phyloP scores from a whole-genome alignment of 2,329 filamentous ascomycete species.

The Cephalotrichum gorgonifer region DNA sequence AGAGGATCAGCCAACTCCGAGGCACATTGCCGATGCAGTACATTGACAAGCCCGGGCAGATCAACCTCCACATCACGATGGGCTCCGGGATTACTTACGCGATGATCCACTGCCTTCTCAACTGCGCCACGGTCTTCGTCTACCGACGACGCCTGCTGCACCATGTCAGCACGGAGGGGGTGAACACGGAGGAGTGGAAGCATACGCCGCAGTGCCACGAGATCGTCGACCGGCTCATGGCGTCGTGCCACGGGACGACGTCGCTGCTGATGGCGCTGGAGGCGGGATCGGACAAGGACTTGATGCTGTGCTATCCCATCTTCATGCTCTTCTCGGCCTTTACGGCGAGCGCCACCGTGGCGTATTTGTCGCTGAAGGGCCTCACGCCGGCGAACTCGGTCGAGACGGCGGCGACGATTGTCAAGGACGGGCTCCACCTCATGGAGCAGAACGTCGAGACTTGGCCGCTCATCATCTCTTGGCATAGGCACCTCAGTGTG shows the following conservation, averaged over 20 bases:
- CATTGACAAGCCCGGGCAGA: conserved; percentile 49
- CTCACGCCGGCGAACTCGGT: conserved; percentile 44
- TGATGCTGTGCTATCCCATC: conserved; percentile 49
- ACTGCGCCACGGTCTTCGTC: conserved; percentile 51
- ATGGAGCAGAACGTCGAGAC: conserved; percentile 49
- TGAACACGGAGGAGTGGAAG: conserved; percentile 44
- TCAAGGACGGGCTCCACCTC: conserved; percentile 47
- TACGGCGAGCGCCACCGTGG: conserved; percentile 49
- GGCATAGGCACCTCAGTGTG: conserved; percentile 49
- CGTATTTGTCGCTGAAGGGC: conserved; percentile 52
- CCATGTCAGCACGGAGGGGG: conserved; percentile 40
- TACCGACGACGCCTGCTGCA: conserved; percentile 50
- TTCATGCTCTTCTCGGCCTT: conserved; percentile 56
- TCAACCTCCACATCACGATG: conserved; percentile 54
- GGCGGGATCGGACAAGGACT: conserved; percentile 45
- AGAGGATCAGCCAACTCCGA: conserved; percentile 44
- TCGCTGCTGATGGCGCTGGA: conserved; percentile 45
- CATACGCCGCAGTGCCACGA: conserved; percentile 37
- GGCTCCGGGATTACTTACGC: conserved; percentile 52
- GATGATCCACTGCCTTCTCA: conserved; percentile 51
- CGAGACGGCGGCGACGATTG: conserved; percentile 46
- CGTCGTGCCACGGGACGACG: conserved; percentile 48
- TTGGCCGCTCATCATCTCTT: conserved; percentile 49
- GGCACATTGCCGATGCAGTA: conserved; percentile 47
- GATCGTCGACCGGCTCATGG: conserved; percentile 45